Evolutionary conservation across 208 protist species (phyloP), one percentile per base, ranked within the genome.

Genomic region (Leishmania guyanensis): DNA sequence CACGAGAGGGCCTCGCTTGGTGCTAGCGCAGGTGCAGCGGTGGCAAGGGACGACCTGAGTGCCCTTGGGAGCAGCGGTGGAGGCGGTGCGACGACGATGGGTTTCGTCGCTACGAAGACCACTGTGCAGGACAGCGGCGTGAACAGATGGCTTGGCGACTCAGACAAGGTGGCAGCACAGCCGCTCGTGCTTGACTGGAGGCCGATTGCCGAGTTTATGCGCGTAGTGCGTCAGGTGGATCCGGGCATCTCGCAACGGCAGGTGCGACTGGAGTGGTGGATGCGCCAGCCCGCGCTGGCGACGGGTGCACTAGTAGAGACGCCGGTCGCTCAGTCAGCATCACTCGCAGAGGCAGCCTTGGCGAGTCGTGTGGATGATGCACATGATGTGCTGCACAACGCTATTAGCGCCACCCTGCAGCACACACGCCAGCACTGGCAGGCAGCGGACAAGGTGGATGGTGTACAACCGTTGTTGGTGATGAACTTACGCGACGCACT

Each of bases 181-280:
- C 46, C 69, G 66, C 60, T 84, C 54, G 60, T 86, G 66, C 46
- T 86, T 39, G 78, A 86, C 58, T 82, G 77, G 77, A 43, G 77
- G 48, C 82, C 82, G 5, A 82, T 86, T 51, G 56, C 66, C 5
- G 72, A 71, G 5, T 79, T 86, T 48, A 0, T 86, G 17, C 43
- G 26, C 0, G 46, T 65, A 8, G 5, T 86, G 39, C 80, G 77
- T 54, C 46, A 39, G 43, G 78, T 80, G 39, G 82, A 86, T 73
- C 82, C 77, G 9, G 72, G 64, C 0, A 60, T 85, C 50, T 46
- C 56, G n/a, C 64, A 68, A 12, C 62, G 77, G 5, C 82, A 79
- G 65, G 29, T 79, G 43, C 36, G 77, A 33, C 70, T 78, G 53
- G 77, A 68, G 72, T 81, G 51, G 64, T 65, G 54, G 76, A 17